Conservation (phyloP, 371 early-diverging fungal species). For the Ordospora colligata region DNA sequence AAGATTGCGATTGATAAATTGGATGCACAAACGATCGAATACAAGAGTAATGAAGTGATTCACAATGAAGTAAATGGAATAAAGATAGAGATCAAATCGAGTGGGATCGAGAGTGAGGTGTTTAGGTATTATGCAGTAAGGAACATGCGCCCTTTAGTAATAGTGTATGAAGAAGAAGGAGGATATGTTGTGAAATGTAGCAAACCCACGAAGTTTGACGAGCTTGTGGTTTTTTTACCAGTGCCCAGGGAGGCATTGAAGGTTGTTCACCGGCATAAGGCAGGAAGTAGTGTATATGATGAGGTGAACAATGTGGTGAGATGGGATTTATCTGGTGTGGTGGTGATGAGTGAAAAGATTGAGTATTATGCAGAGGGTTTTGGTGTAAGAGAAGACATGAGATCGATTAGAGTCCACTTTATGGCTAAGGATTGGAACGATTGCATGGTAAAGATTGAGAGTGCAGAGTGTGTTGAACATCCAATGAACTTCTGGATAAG, state of each 20-base stretch:
- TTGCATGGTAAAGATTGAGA: constrained; percentile 11
- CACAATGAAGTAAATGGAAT: background rate
- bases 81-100: background rate
- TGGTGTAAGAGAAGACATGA: background rate
- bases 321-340: background rate
- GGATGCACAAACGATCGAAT: background rate
- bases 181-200: background rate
- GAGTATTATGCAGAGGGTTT: background rate
- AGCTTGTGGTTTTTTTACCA: background rate
- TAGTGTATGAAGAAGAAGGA: background rate
- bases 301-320: background rate
- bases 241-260: constrained; percentile 1
- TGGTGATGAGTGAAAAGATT: background rate
- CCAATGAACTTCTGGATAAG: constrained; percentile 20
- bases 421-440: background rate
- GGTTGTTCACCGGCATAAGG: background rate
- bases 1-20: background rate
- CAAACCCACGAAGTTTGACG: background rate
- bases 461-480: constrained; percentile 23
- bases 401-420: background rate
- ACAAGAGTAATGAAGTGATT: background rate
- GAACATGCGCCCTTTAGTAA: background rate
- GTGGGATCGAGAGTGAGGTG: background rate
- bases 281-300: background rate
- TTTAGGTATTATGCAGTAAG: background rate